phyloP scores from a whole-genome alignment of 768 basidiomycete genomes.

The Neoboletus brunneissimus region DNA sequence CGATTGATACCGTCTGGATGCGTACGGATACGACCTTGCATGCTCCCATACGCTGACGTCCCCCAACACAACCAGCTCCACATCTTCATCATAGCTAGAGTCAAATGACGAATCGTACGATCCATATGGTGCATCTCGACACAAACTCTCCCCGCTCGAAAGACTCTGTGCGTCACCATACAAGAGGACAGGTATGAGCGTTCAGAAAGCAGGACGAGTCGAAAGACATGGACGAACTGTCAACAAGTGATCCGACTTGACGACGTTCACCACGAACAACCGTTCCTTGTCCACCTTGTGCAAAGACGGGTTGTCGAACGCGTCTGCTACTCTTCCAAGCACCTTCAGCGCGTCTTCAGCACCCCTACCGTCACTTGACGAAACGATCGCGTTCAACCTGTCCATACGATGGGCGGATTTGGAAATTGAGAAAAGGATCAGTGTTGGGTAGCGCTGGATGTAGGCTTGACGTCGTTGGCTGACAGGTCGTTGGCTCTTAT shows the following conservation, averaged over 20 bases:
- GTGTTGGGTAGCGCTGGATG: not conserved
- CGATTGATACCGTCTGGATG: not conserved
- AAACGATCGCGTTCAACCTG: not conserved
- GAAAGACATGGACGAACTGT: conserved; percentile 14
- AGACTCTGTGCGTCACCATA: conserved; percentile 5
- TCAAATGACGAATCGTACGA: conserved; percentile 15
- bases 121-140: not conserved
- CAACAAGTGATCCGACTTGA: conserved; percentile 21
- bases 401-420: conserved; percentile 7
- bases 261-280: conserved; percentile 21
- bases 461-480: not conserved
- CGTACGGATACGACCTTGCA: conserved; percentile 14
- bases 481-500: not conserved
- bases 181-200: not conserved
- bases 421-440: not conserved
- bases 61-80: conserved; percentile 14
- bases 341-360: conserved; percentile 20
- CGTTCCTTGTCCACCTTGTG: conserved; percentile 20
- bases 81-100: conserved; percentile 17
- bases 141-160: conserved; percentile 17
- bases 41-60: conserved; percentile 16
- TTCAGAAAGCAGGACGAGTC: not conserved
- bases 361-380: not conserved
- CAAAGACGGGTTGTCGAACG: conserved; percentile 26
- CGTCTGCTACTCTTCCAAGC: conserved; percentile 29